Evolutionary conservation across 2,329 filamentous ascomycete genomes (phyloP).

Genomic region (Penicillium sp.): DNA sequence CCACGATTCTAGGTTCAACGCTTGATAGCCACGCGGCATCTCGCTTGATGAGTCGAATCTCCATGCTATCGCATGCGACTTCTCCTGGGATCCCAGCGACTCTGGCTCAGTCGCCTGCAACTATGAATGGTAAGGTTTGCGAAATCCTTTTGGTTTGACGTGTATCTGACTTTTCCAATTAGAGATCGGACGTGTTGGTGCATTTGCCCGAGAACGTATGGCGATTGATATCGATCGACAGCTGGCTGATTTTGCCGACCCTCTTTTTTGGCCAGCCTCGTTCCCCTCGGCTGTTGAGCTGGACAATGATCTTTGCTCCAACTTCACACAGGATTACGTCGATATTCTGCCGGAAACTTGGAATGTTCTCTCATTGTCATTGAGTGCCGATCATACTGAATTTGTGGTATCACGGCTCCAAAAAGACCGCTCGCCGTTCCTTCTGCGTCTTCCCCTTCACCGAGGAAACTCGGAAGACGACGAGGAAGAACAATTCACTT

Average conservation of each 20-base stretch:
- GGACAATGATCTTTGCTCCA: constrained; percentile 49
- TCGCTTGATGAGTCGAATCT: constrained; percentile 40
- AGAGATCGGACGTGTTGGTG: constrained; percentile 44
- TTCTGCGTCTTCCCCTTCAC: constrained; percentile 80
- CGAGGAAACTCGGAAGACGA: constrained; percentile 80
- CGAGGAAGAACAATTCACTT: constrained; percentile 72
- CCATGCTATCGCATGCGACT: constrained; percentile 46
- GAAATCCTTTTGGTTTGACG: background rate
- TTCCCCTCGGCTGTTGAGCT: constrained; percentile 19
- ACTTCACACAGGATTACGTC: constrained; percentile 76
- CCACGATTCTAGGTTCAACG: constrained; percentile 38
- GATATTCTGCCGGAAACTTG: constrained; percentile 80
- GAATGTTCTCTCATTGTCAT: constrained; percentile 79
- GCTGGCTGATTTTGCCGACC: constrained; percentile 43
- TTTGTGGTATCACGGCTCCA: constrained; percentile 86
- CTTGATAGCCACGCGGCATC: constrained; percentile 40
- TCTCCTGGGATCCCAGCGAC: constrained; percentile 27
- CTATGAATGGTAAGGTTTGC: constrained; percentile 37
- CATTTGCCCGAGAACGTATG: constrained; percentile 41
- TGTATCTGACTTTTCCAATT: constrained; percentile 14
- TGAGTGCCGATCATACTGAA: constrained; percentile 80
- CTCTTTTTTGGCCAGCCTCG: constrained; percentile 49
- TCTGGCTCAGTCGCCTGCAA: constrained; percentile 34
- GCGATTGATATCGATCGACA: constrained; percentile 48
- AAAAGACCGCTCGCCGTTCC: constrained; percentile 72